Conservation (phyloP, 164 flowering plant species). For the Macadamia tetraphylla region DNA sequence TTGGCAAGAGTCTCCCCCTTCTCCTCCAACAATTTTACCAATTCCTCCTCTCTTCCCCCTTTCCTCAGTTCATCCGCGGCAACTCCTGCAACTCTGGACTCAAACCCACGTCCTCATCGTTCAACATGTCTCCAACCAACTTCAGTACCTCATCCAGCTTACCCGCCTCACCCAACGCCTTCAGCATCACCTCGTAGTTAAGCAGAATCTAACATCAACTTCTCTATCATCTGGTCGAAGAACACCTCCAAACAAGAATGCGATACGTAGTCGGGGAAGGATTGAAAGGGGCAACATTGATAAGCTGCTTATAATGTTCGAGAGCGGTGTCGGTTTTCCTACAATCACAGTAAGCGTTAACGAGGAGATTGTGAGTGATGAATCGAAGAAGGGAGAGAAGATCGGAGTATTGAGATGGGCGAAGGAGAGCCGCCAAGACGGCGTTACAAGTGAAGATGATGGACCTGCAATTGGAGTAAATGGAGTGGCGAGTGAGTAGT, state of each 20-base stretch:
- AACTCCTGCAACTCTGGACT: constrained; percentile 58
- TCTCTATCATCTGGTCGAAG: constrained; percentile 77
- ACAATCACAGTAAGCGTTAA: constrained; percentile 70
- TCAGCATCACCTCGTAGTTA: constrained; percentile 62
- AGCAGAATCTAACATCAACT: constrained; percentile 58
- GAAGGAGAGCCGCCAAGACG: constrained; percentile 68
- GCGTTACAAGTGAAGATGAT: constrained; percentile 82
- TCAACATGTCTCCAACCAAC: constrained; percentile 49
- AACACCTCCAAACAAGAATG: constrained; percentile 52
- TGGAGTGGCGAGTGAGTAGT: constrained; percentile 71
- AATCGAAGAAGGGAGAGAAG: constrained; percentile 73
- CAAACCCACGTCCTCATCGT: constrained; percentile 50
- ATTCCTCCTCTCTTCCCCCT: constrained; percentile 79
- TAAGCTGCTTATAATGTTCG: constrained; percentile 61
- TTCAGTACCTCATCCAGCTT: constrained; percentile 65
- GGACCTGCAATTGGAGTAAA: constrained; percentile 89
- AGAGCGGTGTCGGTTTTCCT: constrained; percentile 65
- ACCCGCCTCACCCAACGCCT: constrained; percentile 51
- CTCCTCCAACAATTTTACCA: constrained; percentile 54
- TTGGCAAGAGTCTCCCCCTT: constrained; percentile 39
- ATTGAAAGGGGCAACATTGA: constrained; percentile 70
- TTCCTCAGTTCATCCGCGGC: constrained; percentile 56
- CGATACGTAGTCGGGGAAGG: constrained; percentile 75
- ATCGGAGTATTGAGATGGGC: constrained; percentile 65
- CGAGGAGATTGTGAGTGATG: constrained; percentile 65